Percentiles rank a stretch among this genome's conserved stretches.
Conservation (phyloP, 2,329 filamentous ascomycete genomes). For the Orbilia brochopaga region DNA sequence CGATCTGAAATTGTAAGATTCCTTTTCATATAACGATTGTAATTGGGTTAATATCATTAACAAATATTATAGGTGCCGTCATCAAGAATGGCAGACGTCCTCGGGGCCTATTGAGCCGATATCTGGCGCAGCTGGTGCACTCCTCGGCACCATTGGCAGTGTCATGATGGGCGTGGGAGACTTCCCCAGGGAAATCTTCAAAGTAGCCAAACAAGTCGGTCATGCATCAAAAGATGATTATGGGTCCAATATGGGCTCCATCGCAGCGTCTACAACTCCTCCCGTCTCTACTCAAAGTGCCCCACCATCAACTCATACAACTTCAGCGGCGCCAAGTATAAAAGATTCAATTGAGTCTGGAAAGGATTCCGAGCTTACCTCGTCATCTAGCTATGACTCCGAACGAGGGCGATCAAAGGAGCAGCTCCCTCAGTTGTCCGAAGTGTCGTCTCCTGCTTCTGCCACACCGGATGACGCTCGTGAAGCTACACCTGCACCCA, state of each 20-base stretch:
- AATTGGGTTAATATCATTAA: neutral
- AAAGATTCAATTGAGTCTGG: constrained; percentile 37
- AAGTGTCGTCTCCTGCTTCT: neutral
- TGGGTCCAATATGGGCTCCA: constrained; percentile 9
- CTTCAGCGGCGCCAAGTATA: constrained; percentile 23
- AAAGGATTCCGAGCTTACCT: constrained; percentile 41
- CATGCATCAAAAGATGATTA: constrained; percentile 46
- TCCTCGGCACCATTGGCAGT: constrained; percentile 81
- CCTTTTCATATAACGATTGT: too few relatives aligned
- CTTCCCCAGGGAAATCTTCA: constrained; percentile 65
- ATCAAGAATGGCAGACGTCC: constrained; percentile 74
- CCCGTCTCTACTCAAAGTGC: constrained; percentile 8
- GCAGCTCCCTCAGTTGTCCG: constrained; percentile 11
- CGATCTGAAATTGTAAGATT: constrained; percentile 72
- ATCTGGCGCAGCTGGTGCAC: constrained; percentile 74
- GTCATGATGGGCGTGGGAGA: constrained; percentile 85
- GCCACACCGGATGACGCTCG: constrained; percentile 1
- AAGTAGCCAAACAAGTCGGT: constrained; percentile 57
- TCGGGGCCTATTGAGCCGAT: constrained; percentile 80
- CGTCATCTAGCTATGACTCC: constrained; percentile 37
- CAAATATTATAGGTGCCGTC: constrained; percentile 31
- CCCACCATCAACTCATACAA: constrained; percentile 8
- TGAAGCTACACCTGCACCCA: neutral
- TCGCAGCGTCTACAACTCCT: constrained; percentile 9
- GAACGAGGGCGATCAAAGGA: constrained; percentile 14